These are phyloP conservation scores for Annulohypoxylon maeteangense DNA, from an alignment of 495 filamentous ascomycete species.

Conservation along the genomic window DNA sequence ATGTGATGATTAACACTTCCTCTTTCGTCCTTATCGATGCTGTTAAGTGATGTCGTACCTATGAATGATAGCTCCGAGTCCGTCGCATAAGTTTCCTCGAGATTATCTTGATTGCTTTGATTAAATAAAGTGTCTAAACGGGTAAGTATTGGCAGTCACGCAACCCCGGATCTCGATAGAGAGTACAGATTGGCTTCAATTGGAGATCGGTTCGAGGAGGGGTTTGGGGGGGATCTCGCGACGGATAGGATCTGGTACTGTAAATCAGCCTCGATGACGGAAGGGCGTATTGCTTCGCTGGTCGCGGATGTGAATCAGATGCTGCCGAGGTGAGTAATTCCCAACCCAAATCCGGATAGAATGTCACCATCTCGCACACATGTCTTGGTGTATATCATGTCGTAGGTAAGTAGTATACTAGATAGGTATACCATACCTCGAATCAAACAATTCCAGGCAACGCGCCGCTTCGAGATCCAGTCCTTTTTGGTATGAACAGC, in stretches of 20 bases:
- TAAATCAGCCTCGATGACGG: conserved; percentile 38
- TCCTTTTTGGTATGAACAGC: conserved; percentile 16
- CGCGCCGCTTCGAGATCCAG: conserved; percentile 11
- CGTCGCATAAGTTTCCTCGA: neutral
- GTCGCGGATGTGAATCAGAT: conserved; percentile 16
- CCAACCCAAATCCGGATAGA: conserved; percentile 3
- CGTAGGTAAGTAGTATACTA: neutral
- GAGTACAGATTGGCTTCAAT: neutral
- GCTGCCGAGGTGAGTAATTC: neutral
- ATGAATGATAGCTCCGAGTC: neutral
- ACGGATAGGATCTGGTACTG: conserved; percentile 1
- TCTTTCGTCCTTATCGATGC: neutral
- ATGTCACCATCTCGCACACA: neutral
- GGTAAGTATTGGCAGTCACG: conserved; percentile 29
- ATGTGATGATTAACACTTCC: neutral
- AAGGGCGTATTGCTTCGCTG: neutral
- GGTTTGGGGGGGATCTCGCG: conserved; percentile 6
- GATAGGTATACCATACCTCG: neutral
- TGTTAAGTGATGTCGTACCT: conserved; percentile 6
- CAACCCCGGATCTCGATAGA: conserved; percentile 30
- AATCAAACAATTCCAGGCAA: conserved; percentile 15
- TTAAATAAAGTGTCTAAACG: neutral
- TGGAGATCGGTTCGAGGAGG: neutral
- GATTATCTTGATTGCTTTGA: conserved; percentile 6
- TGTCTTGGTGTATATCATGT: neutral